Base-by-base conservation (phyloP, 1,284 basidiomycete species). In the Apiotrichum veenhuisii region DNA sequence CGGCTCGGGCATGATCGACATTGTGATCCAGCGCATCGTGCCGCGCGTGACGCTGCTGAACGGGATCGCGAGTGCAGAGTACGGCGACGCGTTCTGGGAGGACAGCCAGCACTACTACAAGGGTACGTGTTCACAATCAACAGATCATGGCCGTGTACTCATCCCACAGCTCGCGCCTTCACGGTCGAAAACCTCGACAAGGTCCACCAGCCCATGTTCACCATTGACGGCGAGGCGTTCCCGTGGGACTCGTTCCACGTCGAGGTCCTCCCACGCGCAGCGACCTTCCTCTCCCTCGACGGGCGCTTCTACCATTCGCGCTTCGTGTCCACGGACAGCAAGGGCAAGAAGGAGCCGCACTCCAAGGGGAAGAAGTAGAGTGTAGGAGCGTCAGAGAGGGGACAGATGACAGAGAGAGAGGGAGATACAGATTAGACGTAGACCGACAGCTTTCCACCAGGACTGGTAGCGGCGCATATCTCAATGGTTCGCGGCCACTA, bases 231-330 rank as follows among this genome's bases (percentile, higher is more conserved):
- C 18, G 94, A 98, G 77, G 74, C 78, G 17, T 88, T 86, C 67
- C 86, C 87, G 1, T 90, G 89, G 66, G 82, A 86, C 65, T 83
- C 86, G 55, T 93, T 87, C 73, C 85, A 91, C 65, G 87, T 96
- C 7, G 89, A 96, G 73, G 85, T 90, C 7, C 84, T 90, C 64
- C 81, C 82, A 25, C 82, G 84, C 7, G 75, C 89, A 18, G 90
- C 84, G 18, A 86, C 83, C 0, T 73, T 91, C 17, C 75, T 92
- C 20, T 88, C 87, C 67, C 83, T 85, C 42, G 78, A 84, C 58
- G 88, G 89, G 1, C 79, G 80, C 59, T 90, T 70, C 50, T 70
- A 59, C 57, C 65, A 69, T 27, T 65, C 62, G 44, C 64, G 71
- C 26, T 75, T 75, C 41, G 50, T 75, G 20, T 22, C 40, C 10